Percentiles rank a stretch among this genome's conserved stretches.
Evolutionary conservation across 1,284 basidiomycete genomes (phyloP).

Genomic region (Malassezia equina): DNA sequence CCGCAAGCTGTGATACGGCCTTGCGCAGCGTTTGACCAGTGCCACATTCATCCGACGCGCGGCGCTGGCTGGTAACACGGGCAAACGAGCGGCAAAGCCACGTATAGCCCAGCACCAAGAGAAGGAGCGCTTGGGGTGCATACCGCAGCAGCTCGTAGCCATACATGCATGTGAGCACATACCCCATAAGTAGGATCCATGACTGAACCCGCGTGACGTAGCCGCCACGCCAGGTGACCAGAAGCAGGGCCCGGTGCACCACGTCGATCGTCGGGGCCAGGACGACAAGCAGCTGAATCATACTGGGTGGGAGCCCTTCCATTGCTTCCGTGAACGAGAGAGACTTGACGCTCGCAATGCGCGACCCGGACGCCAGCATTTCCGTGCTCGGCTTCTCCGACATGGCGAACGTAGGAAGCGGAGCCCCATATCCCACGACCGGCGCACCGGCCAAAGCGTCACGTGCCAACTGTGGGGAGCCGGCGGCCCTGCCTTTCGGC

Average conservation of each 20-base stretch:
- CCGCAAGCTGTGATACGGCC: constrained; percentile 31
- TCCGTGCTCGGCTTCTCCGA: not conserved
- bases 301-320: constrained; percentile 28
- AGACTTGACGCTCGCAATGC: not conserved
- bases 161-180: constrained; percentile 33
- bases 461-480: not conserved
- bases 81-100: constrained; percentile 24
- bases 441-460: not conserved
- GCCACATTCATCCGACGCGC: constrained; percentile 18
- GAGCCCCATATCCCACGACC: not conserved
- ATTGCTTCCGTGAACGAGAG: constrained; percentile 22
- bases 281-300: constrained; percentile 25
- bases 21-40: constrained; percentile 27
- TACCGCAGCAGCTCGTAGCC: constrained; percentile 43
- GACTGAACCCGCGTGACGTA: constrained; percentile 24
- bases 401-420: not conserved
- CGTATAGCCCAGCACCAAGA: constrained; percentile 27
- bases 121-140: constrained; percentile 32
- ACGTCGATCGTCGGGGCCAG: constrained; percentile 28
- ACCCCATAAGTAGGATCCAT: constrained; percentile 35
- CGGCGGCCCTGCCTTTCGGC: not conserved
- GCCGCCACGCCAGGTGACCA: constrained; percentile 42
- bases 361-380: not conserved
- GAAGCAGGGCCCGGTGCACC: constrained; percentile 26
- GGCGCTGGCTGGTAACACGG: constrained; percentile 17